A percentile compares a stretch with the other conserved stretches of the same genome.
These are phyloP conservation scores for Tetrahymena thermophila DNA, from an alignment of 73 alveolate species.

Conservation along the genomic window DNA sequence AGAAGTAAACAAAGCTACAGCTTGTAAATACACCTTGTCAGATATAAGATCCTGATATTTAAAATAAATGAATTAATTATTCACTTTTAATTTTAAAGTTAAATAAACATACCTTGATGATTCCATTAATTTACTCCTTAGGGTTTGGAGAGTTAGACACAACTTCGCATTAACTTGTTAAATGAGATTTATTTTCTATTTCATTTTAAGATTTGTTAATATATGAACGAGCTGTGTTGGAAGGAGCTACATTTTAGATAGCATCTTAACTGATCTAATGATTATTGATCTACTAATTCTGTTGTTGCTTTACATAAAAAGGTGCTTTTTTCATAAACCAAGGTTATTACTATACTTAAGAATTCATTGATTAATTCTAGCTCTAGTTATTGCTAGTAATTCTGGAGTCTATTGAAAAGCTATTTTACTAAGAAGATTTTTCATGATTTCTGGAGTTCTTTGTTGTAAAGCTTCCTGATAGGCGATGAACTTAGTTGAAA, in stretches of 20 bases:
- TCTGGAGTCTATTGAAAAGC: not conserved
- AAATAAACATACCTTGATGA: not conserved
- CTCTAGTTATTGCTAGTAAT: not conserved
- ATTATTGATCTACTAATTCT: not conserved
- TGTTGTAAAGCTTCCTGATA: not conserved
- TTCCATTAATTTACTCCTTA: not conserved
- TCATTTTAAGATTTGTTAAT: not conserved
- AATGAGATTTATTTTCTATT: not conserved
- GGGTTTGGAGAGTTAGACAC: not conserved
- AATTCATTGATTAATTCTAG: not conserved
- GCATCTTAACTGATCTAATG: not conserved
- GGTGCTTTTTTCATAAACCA: not conserved
- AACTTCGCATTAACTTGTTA: not conserved
- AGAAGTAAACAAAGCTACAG: not conserved
- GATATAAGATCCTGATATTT: not conserved
- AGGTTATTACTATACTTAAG: not conserved
- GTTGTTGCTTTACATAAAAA: not conserved
- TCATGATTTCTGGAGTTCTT: not conserved
- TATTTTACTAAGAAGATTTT: not conserved
- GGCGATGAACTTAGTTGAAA: not conserved
- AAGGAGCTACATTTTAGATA: not conserved
- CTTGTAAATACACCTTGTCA: not conserved
- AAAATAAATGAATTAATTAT: not conserved
- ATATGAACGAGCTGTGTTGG: not conserved
- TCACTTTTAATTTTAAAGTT: not conserved